Percentiles rank a stretch among this genome's conserved stretches.
These are phyloP conservation scores for Elongisporangium anandrum DNA, from an alignment of 352 stramenopile species.

Conservation along the genomic window DNA sequence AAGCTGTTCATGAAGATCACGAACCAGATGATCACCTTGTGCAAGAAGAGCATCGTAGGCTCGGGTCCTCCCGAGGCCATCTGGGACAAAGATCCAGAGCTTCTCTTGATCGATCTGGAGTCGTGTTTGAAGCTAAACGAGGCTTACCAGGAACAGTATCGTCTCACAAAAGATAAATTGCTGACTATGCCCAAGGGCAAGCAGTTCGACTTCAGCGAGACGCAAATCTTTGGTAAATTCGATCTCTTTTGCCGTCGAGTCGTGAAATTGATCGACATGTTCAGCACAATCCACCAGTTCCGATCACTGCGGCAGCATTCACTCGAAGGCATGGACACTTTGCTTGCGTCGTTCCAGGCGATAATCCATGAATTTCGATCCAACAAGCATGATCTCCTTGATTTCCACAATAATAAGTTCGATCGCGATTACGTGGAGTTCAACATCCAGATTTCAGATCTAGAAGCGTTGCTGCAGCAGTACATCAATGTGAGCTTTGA, in stretches of 20 bases:
- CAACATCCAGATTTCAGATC: conserved; percentile 89
- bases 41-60: conserved; percentile 65
- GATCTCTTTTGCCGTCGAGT: conserved; percentile 87
- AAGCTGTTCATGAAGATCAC: conserved; percentile 91
- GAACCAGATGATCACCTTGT: conserved; percentile 87
- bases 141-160: conserved; percentile 90
- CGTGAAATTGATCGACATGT: conserved; percentile 91
- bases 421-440: conserved; percentile 94
- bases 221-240: conserved; percentile 90
- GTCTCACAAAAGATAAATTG: conserved; percentile 85
- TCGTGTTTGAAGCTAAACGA: conserved; percentile 85
- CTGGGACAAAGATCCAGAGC: conserved; percentile 73
- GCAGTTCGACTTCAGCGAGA: conserved; percentile 90
- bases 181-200: conserved; percentile 88
- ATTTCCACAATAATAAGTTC: conserved; percentile 90
- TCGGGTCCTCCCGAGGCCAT: conserved; percentile 53
- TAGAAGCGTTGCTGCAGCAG: conserved; percentile 84
- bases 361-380: conserved; percentile 77
- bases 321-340: conserved; percentile 87
- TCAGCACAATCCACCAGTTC: conserved; percentile 92
- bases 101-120: conserved; percentile 63
- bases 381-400: conserved; percentile 83
- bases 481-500: conserved; percentile 91
- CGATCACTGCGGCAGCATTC: conserved; percentile 82
- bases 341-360: conserved; percentile 75